Conservation (phyloP, 192 early-diverging fungal genomes). For the Cladochytrium replicatum region DNA sequence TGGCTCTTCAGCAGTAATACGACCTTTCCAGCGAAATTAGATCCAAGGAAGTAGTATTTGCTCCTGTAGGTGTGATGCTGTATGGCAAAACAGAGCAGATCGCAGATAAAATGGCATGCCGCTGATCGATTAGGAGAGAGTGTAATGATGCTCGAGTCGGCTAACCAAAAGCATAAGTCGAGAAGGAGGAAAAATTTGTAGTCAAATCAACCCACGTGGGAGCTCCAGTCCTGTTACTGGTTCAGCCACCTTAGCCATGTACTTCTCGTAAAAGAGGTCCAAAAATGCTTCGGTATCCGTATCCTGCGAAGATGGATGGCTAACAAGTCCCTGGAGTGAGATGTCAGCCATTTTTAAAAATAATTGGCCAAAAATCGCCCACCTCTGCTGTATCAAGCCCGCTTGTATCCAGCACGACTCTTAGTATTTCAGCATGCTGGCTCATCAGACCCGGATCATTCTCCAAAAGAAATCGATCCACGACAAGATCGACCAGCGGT, state of each 20-base stretch:
- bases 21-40: slow-evolving; percentile 49
- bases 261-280: slow-evolving; percentile 64
- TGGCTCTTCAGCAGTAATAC: slow-evolving; percentile 55
- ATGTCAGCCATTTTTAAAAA: too few relatives aligned
- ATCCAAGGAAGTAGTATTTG: slow-evolving; percentile 65
- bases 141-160: too few relatives aligned
- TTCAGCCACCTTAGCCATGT: slow-evolving; percentile 45
- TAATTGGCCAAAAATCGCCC: too few relatives aligned
- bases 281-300: slow-evolving; percentile 68
- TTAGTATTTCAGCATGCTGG: slow-evolving; percentile 65
- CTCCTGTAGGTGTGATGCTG: slow-evolving; percentile 62
- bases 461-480: slow-evolving; percentile 52
- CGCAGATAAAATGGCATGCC: slow-evolving; percentile 54
- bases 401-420: slow-evolving; percentile 61
- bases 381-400: slow-evolving; percentile 25
- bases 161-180: too few relatives aligned
- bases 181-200: too few relatives aligned
- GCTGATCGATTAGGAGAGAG: slow-evolving; percentile 25
- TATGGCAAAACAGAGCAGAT: slow-evolving; percentile 66
- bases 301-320: slow-evolving; percentile 23
- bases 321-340: slow-evolving; percentile 7
- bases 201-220: slow-evolving; percentile 1
- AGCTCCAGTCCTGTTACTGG: slow-evolving; percentile 45
- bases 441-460: slow-evolving; percentile 54
- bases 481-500: slow-evolving; percentile 59